Evolutionary conservation across 345 rosid genomes (phyloP).

Genomic region (Hirschfeldia incana): DNA sequence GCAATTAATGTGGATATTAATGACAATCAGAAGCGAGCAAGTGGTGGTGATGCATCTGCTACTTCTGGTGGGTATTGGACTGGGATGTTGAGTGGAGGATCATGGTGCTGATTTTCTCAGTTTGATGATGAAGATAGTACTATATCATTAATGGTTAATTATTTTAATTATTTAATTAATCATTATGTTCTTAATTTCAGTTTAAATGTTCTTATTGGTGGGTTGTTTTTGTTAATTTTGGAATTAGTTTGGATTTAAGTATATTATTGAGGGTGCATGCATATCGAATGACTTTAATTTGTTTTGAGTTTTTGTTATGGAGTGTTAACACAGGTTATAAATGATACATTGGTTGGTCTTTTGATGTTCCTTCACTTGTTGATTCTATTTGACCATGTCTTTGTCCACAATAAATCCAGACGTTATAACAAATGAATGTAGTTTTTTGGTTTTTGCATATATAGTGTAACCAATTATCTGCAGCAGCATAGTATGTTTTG

Average conservation of each 20-base stretch:
- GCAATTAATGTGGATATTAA: constrained; percentile 37
- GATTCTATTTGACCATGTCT: not conserved
- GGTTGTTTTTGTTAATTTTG: constrained; percentile 16
- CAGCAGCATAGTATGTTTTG: not conserved
- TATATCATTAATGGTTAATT: constrained; percentile 30
- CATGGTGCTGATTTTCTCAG: constrained; percentile 61
- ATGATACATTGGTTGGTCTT: constrained; percentile 41
- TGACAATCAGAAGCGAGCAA: constrained; percentile 55
- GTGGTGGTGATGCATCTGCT: constrained; percentile 45
- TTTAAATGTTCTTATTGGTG: constrained; percentile 26
- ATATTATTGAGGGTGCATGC: constrained; percentile 38
- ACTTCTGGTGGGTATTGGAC: constrained; percentile 81
- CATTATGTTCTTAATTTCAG: constrained; percentile 25
- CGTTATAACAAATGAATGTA: not conserved
- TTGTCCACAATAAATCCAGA: not conserved
- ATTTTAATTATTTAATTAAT: constrained; percentile 34
- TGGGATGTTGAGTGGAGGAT: constrained; percentile 93
- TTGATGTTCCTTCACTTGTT: constrained; percentile 28
- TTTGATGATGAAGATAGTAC: constrained; percentile 33
- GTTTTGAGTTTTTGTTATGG: constrained; percentile 33
- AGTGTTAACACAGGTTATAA: constrained; percentile 39
- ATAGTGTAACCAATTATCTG: not conserved
- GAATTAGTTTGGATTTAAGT: constrained; percentile 28
- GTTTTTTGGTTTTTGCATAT: not conserved
- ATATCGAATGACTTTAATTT: constrained; percentile 41